Conservation (phyloP, 306 rosid species). For the Fragaria nilgerrensis region DNA sequence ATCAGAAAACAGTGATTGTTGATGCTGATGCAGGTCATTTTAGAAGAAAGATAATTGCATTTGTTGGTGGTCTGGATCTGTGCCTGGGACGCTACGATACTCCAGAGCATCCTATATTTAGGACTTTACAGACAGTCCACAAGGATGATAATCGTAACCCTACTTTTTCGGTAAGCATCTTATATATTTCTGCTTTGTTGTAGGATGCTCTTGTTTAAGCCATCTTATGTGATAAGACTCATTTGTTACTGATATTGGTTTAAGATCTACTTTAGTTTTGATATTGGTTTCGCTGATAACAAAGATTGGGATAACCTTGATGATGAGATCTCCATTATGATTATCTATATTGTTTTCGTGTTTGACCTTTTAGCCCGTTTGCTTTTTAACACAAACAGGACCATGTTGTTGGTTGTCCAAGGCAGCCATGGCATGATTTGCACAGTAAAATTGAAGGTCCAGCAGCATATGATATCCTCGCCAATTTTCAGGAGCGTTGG, state of each 20-base stretch:
- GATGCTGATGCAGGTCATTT: slow-evolving; percentile 79
- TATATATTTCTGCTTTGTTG: slow-evolving; percentile 8
- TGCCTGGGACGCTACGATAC: slow-evolving; percentile 83
- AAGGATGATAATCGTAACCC: slow-evolving; percentile 78
- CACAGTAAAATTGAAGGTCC: slow-evolving; percentile 83
- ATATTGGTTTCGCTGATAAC: background rate
- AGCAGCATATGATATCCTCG: slow-evolving; percentile 84
- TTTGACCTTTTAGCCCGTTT: slow-evolving; percentile 9
- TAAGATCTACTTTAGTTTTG: background rate
- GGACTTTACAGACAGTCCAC: slow-evolving; percentile 64
- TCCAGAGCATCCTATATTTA: slow-evolving; percentile 61
- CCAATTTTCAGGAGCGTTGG: slow-evolving; percentile 93
- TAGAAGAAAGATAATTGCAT: slow-evolving; percentile 71
- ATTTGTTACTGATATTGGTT: background rate
- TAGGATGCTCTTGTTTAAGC: background rate
- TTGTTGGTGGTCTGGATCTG: slow-evolving; percentile 93
- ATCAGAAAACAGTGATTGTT: slow-evolving; percentile 90
- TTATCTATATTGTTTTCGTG: background rate
- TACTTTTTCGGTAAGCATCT: slow-evolving; percentile 51
- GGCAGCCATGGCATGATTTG: slow-evolving; percentile 99
- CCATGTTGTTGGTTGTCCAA: slow-evolving; percentile 62
- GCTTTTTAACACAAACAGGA: slow-evolving; percentile 41
- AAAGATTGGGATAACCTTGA: background rate
- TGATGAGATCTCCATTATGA: background rate
- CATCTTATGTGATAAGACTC: background rate